Evolutionary conservation across 169 alveolate genomes (phyloP).

Genomic region (Cryptosporidium xiaoi): DNA sequence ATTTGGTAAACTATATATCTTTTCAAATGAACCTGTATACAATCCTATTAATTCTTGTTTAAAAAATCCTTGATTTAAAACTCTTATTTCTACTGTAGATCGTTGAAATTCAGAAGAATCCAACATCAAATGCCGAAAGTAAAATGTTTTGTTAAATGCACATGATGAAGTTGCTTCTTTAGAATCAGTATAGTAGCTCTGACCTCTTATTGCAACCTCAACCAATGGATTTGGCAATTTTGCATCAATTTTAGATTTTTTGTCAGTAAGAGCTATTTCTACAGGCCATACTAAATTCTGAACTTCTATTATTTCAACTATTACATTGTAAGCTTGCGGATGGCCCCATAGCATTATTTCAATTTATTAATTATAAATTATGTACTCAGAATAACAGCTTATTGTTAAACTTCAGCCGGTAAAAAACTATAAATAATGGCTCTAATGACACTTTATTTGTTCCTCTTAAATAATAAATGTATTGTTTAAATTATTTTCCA

Average conservation of each 20-base stretch:
- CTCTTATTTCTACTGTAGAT: slow-evolving; percentile 68
- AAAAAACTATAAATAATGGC: not conserved
- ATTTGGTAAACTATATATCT: slow-evolving; percentile 52
- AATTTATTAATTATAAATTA: not conserved
- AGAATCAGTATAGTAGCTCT: slow-evolving; percentile 37
- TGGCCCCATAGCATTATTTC: slow-evolving; percentile 74
- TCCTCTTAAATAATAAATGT: too few species aligned
- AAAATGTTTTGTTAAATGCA: slow-evolving; percentile 71
- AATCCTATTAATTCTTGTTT: slow-evolving; percentile 65
- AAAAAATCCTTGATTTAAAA: slow-evolving; percentile 66
- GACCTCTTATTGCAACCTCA: slow-evolving; percentile 67
- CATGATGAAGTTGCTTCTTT: slow-evolving; percentile 75
- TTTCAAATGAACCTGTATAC: slow-evolving; percentile 75
- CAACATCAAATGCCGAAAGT: slow-evolving; percentile 55
- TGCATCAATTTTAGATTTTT: slow-evolving; percentile 44
- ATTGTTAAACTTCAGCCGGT: not conserved
- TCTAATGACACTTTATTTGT: too few species aligned
- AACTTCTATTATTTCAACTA: slow-evolving; percentile 72
- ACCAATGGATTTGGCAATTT: slow-evolving; percentile 74
- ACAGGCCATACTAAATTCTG: slow-evolving; percentile 72
- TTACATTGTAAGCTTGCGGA: slow-evolving; percentile 73
- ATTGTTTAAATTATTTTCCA: too few species aligned
- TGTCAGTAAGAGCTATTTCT: slow-evolving; percentile 64
- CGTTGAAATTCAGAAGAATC: slow-evolving; percentile 49
- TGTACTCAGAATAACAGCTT: not conserved